phyloP scores from a whole-genome alignment of 768 basidiomycete species.

The Sporobolomyces roseus region DNA sequence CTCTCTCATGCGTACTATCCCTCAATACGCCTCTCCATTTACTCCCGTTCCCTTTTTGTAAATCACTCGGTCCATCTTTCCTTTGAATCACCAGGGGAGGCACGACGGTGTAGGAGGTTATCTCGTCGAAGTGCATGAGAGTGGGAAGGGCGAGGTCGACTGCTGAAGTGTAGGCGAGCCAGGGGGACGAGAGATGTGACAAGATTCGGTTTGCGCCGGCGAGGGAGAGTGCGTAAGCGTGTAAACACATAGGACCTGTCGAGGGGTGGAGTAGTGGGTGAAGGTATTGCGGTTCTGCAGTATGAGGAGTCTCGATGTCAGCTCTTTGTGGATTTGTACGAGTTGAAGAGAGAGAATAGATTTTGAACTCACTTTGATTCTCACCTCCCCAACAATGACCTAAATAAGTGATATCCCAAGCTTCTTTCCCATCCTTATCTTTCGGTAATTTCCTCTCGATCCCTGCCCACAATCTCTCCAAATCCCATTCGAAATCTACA shows the following conservation, averaged over 20 bases:
- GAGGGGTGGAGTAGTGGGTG: constrained; percentile 43
- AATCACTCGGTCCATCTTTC: constrained; percentile 42
- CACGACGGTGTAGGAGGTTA: constrained; percentile 36
- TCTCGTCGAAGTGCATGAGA: constrained; percentile 20
- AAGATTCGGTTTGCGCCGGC: constrained; percentile 33
- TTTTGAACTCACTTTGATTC: constrained; percentile 24
- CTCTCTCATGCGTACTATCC: constrained; percentile 42
- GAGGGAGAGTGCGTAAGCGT: constrained; percentile 44
- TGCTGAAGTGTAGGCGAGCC: constrained; percentile 42
- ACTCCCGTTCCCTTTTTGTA: constrained; percentile 40
- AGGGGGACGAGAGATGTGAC: constrained; percentile 36
- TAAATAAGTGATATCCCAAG: constrained; percentile 42
- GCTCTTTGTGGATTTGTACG: background rate
- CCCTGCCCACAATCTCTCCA: constrained; percentile 41
- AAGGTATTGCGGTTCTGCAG: constrained; percentile 42
- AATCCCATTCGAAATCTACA: constrained; percentile 46
- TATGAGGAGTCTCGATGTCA: background rate
- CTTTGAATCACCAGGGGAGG: constrained; percentile 45
- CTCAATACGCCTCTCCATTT: constrained; percentile 41
- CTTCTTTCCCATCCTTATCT: too few relatives aligned
- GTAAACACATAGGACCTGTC: constrained; percentile 43
- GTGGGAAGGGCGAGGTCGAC: constrained; percentile 42
- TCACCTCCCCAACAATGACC: constrained; percentile 46
- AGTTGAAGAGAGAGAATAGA: background rate
- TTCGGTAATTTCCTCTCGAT: constrained; percentile 33